phyloP scores from a whole-genome alignment of 2,329 filamentous ascomycete genomes.

The Cadophora luteo-olivacea region DNA sequence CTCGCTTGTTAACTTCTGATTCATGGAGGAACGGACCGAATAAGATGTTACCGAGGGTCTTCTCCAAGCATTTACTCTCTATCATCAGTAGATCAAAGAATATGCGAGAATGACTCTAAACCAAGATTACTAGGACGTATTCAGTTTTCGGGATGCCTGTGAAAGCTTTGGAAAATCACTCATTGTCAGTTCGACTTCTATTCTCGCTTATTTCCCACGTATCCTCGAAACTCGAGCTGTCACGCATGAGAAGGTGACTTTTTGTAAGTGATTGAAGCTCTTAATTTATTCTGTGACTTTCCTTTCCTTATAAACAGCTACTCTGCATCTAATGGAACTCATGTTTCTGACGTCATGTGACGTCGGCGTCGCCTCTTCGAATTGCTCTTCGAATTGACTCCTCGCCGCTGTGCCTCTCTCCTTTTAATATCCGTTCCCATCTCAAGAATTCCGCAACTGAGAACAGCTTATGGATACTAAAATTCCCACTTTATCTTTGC shows the following conservation, averaged over 20 bases:
- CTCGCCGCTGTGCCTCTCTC: background rate
- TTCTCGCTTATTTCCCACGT: background rate
- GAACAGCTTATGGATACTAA: no score
- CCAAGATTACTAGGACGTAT: background rate
- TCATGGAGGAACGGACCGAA: conserved; percentile 1
- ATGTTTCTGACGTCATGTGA: background rate
- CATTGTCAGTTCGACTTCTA: background rate
- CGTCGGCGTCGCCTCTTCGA: background rate
- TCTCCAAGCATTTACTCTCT: background rate
- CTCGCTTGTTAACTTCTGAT: background rate
- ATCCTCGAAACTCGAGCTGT: background rate
- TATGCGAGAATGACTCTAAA: background rate
- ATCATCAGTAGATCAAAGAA: background rate
- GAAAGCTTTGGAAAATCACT: background rate
- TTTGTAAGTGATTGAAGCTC: no score
- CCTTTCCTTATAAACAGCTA: background rate
- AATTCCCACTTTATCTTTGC: no score
- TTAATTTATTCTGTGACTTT: no score
- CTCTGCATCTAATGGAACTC: background rate
- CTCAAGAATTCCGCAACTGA: no score
- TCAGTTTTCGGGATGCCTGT: background rate
- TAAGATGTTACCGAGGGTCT: background rate
- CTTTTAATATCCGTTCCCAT: background rate
- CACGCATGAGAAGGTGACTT: background rate
- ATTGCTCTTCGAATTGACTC: background rate